Evolutionary conservation across 2,329 filamentous ascomycete species (phyloP), one percentile per base, ranked within the genome.

Genomic region (Acrocalymma vagum): DNA sequence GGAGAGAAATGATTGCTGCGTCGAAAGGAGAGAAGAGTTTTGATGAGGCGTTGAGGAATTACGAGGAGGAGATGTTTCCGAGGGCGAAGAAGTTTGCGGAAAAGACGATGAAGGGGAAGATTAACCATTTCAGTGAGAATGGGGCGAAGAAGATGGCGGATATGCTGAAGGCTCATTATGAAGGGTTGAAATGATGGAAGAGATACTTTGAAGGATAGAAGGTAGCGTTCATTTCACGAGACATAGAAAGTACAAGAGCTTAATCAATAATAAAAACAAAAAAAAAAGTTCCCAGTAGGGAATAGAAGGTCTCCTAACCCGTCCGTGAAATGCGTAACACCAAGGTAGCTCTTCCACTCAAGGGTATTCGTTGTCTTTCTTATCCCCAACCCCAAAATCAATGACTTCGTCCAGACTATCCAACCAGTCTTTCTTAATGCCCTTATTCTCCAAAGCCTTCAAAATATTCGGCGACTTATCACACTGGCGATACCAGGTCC

Each of bases 31-130:
- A 48, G 42, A 60, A 63, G 45, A 42, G n/a, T 6, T 24, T 58
- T 7, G 52, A 58, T 27, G 48, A 52, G 17, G 56, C 52, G 18
- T 9, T 57, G 7, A 23, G 25, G 28, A 52, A 38, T 3, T 63
- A 65, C 31, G 62, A 65, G 28, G 29, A 51, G 30, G 57, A 63
- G 20, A 58, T 63, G 58, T 51, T 57, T 24, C 45, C 48, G 4
- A 45, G 58, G 28, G 53, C 58, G n/a, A 42, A 33, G 10, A 53
- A 50, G 29, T 43, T 40, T 23, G 50, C 48, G 16, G 23, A 39
- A 17, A 60, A 53, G 38, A 65, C 54, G 14, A 40, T 34, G 34
- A 41, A 43, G 13, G 49, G 53, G 7, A 63, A 63, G 50, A 35
- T 46, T 16, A 29, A 33, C 3, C 53, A 60, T 38, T 65, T 64